These are phyloP conservation scores for Amanita fuliginea DNA, from an alignment of 768 basidiomycete species.

Conservation along the genomic window DNA sequence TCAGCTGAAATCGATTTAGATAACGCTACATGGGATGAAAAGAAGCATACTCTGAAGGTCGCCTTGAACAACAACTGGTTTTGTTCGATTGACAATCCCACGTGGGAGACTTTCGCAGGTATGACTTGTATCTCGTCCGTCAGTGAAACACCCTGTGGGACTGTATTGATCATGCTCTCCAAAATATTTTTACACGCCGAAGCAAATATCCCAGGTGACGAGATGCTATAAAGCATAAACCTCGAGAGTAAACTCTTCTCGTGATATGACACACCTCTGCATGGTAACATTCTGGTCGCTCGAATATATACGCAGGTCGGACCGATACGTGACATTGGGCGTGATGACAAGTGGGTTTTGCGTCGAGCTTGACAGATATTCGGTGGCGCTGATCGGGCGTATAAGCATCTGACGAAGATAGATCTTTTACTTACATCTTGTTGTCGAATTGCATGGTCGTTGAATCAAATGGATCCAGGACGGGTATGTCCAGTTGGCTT, in stretches of 20 bases:
- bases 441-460: constrained; percentile 29
- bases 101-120: constrained; percentile 27
- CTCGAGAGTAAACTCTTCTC: neutral
- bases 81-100: constrained; percentile 25
- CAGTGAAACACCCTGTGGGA: constrained; percentile 32
- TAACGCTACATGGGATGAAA: neutral
- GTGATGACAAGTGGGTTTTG: constrained; percentile 25
- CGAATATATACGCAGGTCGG: constrained; percentile 29
- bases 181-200: constrained; percentile 28
- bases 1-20: constrained; percentile 16
- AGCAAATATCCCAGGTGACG: constrained; percentile 22
- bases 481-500: constrained; percentile 15
- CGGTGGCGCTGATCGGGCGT: constrained; percentile 18
- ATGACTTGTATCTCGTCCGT: constrained; percentile 33
- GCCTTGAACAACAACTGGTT: constrained; percentile 28
- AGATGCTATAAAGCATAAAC: constrained; percentile 14
- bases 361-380: constrained; percentile 29
- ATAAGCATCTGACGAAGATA: neutral
- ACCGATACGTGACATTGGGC: constrained; percentile 22
- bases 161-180: constrained; percentile 35
- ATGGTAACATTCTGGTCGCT: constrained; percentile 30
- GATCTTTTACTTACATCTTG: constrained; percentile 20
- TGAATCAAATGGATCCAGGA: constrained; percentile 28
- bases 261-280: constrained; percentile 16
- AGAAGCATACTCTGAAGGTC: constrained; percentile 23